phyloP scores from a whole-genome alignment of 129 eudicot genomes.

The Sambucus nigra region DNA sequence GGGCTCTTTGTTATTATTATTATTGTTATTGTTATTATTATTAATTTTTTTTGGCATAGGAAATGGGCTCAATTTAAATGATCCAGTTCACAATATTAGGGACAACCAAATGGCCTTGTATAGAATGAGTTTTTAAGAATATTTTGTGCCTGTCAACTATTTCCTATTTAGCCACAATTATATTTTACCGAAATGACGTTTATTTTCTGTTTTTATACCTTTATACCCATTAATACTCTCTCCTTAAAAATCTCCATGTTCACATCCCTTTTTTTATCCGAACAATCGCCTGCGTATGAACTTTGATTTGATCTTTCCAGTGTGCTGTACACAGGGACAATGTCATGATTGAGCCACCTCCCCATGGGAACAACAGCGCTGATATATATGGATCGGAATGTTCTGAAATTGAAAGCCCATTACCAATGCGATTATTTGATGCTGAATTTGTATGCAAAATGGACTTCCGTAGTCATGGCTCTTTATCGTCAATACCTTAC shows the following conservation, averaged over 20 bases:
- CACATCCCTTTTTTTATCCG: constrained; percentile 7
- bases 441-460: constrained; percentile 19
- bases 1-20: no score
- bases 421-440: constrained; percentile 7
- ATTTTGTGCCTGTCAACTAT: neutral
- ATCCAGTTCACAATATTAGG: no score
- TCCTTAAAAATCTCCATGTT: neutral
- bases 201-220: constrained; percentile 7
- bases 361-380: constrained; percentile 23
- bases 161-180: constrained; percentile 5
- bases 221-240: neutral
- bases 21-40: no score
- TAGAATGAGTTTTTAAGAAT: no score
- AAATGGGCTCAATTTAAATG: no score
- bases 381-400: constrained; percentile 8
- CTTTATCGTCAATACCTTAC: constrained; percentile 21
- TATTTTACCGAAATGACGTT: neutral
- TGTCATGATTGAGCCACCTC: constrained; percentile 42
- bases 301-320: constrained; percentile 77
- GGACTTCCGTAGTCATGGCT: no score
- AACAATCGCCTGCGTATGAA: constrained; percentile 32
- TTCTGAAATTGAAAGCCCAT: constrained; percentile 16
- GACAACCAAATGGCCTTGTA: no score
- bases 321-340: constrained; percentile 89
- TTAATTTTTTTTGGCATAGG: no score